phyloP scores from a whole-genome alignment of 2,329 filamentous ascomycete genomes.

The Trichoderma breve region DNA sequence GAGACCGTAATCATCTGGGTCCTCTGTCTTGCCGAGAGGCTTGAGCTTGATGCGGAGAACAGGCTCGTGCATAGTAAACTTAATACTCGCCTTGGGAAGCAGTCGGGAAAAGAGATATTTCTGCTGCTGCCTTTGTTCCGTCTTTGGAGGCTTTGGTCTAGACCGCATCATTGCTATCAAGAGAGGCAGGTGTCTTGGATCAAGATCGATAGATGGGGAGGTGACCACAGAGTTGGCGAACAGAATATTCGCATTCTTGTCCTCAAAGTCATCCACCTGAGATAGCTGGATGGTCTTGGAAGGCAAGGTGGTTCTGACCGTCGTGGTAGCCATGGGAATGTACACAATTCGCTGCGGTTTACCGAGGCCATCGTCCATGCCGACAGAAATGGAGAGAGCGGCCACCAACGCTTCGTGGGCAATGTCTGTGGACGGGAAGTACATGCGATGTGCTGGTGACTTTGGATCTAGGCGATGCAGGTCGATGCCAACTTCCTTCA shows the following conservation, averaged over 20 bases:
- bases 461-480: slow-evolving; percentile 87
- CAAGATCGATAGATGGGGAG: slow-evolving; percentile 89
- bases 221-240: slow-evolving; percentile 96
- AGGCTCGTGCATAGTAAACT: slow-evolving; percentile 94
- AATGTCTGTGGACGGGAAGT: slow-evolving; percentile 88
- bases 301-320: slow-evolving; percentile 86
- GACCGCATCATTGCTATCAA: slow-evolving; percentile 72
- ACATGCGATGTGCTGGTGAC: slow-evolving; percentile 96
- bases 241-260: slow-evolving; percentile 92
- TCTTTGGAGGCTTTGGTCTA: slow-evolving; percentile 38
- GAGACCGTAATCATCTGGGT: slow-evolving; percentile 83
- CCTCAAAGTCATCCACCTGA: slow-evolving; percentile 67
- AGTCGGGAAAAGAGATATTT: slow-evolving; percentile 76
- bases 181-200: slow-evolving; percentile 86
- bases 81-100: slow-evolving; percentile 89
- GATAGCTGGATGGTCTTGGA: slow-evolving; percentile 88
- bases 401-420: slow-evolving; percentile 93
- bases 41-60: slow-evolving; percentile 87
- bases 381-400: slow-evolving; percentile 87
- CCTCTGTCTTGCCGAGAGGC: slow-evolving; percentile 63
- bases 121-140: slow-evolving; percentile 52
- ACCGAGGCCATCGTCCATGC: slow-evolving; percentile 84
- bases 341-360: slow-evolving; percentile 86
- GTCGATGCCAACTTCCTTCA: slow-evolving; percentile 95
- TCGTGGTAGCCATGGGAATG: slow-evolving; percentile 96